These are phyloP conservation scores for Fonsecaea multimorphosa DNA, from an alignment of 2,329 filamentous ascomycete species.

Conservation along the genomic window DNA sequence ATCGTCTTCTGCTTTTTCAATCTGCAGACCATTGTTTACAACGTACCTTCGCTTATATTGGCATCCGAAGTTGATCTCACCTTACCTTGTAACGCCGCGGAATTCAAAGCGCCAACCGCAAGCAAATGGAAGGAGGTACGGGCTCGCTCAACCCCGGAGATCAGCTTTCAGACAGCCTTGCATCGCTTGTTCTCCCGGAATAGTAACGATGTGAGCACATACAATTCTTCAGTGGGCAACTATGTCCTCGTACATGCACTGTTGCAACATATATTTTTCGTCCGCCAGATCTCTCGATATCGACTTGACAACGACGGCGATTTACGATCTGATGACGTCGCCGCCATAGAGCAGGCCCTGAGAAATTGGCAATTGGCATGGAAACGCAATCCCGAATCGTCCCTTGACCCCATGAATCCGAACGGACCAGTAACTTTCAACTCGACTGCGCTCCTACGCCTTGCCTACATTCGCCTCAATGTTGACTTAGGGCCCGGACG, in stretches of 20 bases:
- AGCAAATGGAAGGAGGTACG: slow-evolving; percentile 44
- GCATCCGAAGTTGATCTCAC: slow-evolving; percentile 48
- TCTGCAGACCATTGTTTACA: slow-evolving; percentile 49
- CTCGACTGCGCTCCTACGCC: slow-evolving; percentile 66
- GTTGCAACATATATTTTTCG: slow-evolving; percentile 73
- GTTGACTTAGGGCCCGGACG: slow-evolving; percentile 45
- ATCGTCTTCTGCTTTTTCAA: slow-evolving; percentile 49
- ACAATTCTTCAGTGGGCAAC: slow-evolving; percentile 63
- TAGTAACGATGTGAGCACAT: slow-evolving; percentile 30
- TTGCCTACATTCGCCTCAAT: slow-evolving; percentile 59
- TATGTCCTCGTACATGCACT: slow-evolving; percentile 75
- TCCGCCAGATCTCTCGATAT: slow-evolving; percentile 54
- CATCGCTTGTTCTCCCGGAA: slow-evolving; percentile 33
- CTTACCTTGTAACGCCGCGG: slow-evolving; percentile 47
- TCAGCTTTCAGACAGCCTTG: slow-evolving; percentile 47
- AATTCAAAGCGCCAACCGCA: slow-evolving; percentile 45
- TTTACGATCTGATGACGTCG: slow-evolving; percentile 49
- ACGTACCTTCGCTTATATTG: slow-evolving; percentile 47
- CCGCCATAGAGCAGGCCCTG: slow-evolving; percentile 52
- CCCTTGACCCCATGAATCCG: slow-evolving; percentile 40
- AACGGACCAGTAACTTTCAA: slow-evolving; percentile 71
- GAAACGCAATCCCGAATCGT: slow-evolving; percentile 50
- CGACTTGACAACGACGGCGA: slow-evolving; percentile 44
- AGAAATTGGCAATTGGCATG: slow-evolving; percentile 51
- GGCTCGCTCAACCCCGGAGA: slow-evolving; percentile 41